phyloP scores from a whole-genome alignment of 495 filamentous ascomycete species.

The Amniculicola lignicola region DNA sequence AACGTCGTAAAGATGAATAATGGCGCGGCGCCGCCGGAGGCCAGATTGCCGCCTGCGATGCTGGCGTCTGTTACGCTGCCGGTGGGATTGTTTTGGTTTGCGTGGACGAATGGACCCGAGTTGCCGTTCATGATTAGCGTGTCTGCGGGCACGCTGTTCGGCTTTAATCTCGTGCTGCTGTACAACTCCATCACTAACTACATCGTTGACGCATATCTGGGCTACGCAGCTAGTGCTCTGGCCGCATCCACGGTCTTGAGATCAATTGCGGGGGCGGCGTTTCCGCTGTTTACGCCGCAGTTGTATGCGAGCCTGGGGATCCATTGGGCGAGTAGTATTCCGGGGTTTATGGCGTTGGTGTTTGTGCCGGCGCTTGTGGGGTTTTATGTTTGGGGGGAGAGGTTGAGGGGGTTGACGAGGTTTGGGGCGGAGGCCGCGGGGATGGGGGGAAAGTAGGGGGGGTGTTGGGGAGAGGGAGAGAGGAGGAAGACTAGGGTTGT shows the following conservation, averaged over 20 bases:
- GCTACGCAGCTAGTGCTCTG: conserved; percentile 38
- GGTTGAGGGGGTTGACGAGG: conserved; percentile 35
- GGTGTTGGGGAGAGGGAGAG: too few relatives aligned
- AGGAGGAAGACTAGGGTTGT: too few relatives aligned
- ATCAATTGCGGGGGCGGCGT: conserved; percentile 34
- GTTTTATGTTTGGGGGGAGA: conserved; percentile 34
- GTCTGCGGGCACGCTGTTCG: conserved; percentile 34
- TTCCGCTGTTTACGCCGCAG: conserved; percentile 37
- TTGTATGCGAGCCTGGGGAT: conserved; percentile 40
- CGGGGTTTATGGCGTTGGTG: conserved; percentile 36
- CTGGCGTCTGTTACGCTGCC: conserved; percentile 33
- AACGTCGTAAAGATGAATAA: conserved; percentile 29
- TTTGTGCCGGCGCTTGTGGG: conserved; percentile 37
- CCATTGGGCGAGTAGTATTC: conserved; percentile 40
- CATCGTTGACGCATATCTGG: conserved; percentile 36
- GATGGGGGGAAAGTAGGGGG: neutral
- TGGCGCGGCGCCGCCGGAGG: conserved; percentile 35
- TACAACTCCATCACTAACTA: conserved; percentile 42
- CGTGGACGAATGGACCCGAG: conserved; percentile 31
- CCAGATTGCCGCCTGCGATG: conserved; percentile 35
- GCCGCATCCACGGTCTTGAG: conserved; percentile 40
- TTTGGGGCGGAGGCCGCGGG: conserved; percentile 19
- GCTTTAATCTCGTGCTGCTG: conserved; percentile 36
- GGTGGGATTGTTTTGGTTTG: conserved; percentile 39
- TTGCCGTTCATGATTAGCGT: conserved; percentile 37